Base-by-base conservation (phyloP, 257 asterid genomes). In the Ilex aquifolium region DNA sequence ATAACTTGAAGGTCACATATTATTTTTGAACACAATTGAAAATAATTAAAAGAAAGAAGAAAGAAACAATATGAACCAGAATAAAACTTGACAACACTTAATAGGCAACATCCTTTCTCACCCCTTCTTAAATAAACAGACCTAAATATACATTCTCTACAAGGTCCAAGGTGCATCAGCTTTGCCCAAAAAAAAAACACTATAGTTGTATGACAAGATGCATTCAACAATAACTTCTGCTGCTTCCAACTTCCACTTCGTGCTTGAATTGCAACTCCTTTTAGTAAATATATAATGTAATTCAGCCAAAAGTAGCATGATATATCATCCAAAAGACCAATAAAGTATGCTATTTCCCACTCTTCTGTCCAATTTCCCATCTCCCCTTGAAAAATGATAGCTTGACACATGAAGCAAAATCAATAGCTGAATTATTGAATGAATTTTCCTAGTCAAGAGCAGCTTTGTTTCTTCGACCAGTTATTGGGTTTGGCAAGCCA, bases 401-500 rank as follows among this genome's bases (percentile, higher is more conserved):
- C 50, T 12, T 32, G 42, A 4, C 8, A 36, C 42, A 36, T 36
- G 49, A 5, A 10, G 36, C 15, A 39, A 58, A 57, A 59, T 48
- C 46, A 13, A 51, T 21, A 36, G 42, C 42, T 36, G 42, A 8
- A 36, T 36, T 36, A 57, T 39, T 46, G n/a, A 73, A 42, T 32
- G 4, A 55, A 59, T 21, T 53, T 55, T 52, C 54, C 79, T 86
- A 88, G 76, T 88, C 96, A 40, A 86, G 82, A 21, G 96, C 96
- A 58, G 95, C 76, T 70, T 88, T 88, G 72, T 74, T 84, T 76
- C 68, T 82, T 48, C 87, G 76, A 66, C 73, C 78, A 15, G 63
- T 66, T 48, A 82, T 70, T 16, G 86, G 88, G 71, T 75, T 85
- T 21, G 85, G 84, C 59, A 88, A 72, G 64, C 96, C 91, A 69